These are phyloP conservation scores for Amanita molliuscula DNA, from an alignment of 768 basidiomycete genomes.

Conservation along the genomic window DNA sequence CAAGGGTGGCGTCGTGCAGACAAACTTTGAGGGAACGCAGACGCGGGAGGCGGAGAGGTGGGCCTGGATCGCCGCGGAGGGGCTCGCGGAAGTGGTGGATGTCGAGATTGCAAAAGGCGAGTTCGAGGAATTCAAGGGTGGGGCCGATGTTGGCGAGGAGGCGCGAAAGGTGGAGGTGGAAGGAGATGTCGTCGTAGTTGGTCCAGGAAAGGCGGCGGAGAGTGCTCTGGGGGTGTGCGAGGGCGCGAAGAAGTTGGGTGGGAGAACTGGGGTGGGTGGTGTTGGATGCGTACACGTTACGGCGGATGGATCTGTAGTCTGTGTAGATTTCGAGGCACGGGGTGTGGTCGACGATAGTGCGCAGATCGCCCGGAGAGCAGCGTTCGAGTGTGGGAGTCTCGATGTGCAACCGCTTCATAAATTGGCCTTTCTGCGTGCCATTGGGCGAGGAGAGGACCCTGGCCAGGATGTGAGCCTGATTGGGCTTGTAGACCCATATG, in stretches of 20 bases:
- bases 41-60: constrained; percentile 43
- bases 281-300: constrained; percentile 36
- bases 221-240: constrained; percentile 41
- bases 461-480: constrained; percentile 36
- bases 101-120: constrained; percentile 45
- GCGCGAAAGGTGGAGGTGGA: constrained; percentile 44
- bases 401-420: constrained; percentile 57
- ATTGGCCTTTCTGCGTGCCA: constrained; percentile 24
- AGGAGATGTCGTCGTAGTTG: constrained; percentile 55
- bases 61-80: constrained; percentile 11
- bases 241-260: constrained; percentile 46
- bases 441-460: constrained; percentile 19
- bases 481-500: constrained; percentile 54
- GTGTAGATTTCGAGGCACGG: constrained; percentile 50
- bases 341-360: constrained; percentile 58
- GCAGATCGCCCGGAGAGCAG: constrained; percentile 54
- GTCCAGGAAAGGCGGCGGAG: constrained; percentile 61
- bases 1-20: constrained; percentile 63
- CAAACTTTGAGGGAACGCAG: constrained; percentile 62
- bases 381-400: constrained; percentile 58
- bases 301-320: constrained; percentile 55
- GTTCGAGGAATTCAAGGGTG: constrained; percentile 57
- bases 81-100: constrained; percentile 19
- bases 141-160: constrained; percentile 40
- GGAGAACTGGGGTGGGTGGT: constrained; percentile 31